phyloP scores from a whole-genome alignment of 2,329 filamentous ascomycete genomes.

The Ceratocystis alfenasii region DNA sequence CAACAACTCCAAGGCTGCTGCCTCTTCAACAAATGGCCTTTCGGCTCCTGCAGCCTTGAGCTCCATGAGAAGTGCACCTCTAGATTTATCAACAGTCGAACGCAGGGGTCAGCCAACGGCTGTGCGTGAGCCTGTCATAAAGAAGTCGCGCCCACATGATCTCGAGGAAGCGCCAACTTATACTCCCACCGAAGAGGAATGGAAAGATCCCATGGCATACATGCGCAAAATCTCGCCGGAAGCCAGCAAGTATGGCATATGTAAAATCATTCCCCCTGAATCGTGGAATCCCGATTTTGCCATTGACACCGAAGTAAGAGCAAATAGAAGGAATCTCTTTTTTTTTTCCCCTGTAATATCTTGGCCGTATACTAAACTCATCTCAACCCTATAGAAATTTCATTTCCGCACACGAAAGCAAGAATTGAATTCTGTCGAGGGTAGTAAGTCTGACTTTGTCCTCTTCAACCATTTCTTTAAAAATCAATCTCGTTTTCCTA shows the following conservation, averaged over 20 bases:
- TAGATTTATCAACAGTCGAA: slow-evolving; percentile 85
- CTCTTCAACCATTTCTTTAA: background rate
- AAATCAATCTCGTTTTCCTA: background rate
- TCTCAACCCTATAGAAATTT: slow-evolving; percentile 53
- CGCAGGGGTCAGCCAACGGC: slow-evolving; percentile 72
- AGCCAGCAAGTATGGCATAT: slow-evolving; percentile 77
- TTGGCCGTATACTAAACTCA: slow-evolving; percentile 23
- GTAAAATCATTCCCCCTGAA: slow-evolving; percentile 89
- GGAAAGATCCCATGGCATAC: slow-evolving; percentile 86
- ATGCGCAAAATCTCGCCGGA: slow-evolving; percentile 84
- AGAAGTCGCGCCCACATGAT: slow-evolving; percentile 67
- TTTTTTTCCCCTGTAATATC: slow-evolving; percentile 8
- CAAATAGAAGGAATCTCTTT: background rate
- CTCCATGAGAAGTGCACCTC: slow-evolving; percentile 46
- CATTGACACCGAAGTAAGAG: slow-evolving; percentile 83
- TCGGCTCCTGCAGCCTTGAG: slow-evolving; percentile 41
- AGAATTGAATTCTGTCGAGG: slow-evolving; percentile 95
- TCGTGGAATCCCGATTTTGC: slow-evolving; percentile 91
- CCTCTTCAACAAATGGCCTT: slow-evolving; percentile 29
- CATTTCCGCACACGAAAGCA: slow-evolving; percentile 95
- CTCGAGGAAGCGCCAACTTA: slow-evolving; percentile 85
- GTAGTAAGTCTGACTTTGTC: slow-evolving; percentile 51
- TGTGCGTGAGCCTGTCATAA: slow-evolving; percentile 62
- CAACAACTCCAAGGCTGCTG: slow-evolving; percentile 37
- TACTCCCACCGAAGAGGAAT: slow-evolving; percentile 82